phyloP scores from a whole-genome alignment of 2,329 filamentous ascomycete species.

The Diaporthe aspalathi region DNA sequence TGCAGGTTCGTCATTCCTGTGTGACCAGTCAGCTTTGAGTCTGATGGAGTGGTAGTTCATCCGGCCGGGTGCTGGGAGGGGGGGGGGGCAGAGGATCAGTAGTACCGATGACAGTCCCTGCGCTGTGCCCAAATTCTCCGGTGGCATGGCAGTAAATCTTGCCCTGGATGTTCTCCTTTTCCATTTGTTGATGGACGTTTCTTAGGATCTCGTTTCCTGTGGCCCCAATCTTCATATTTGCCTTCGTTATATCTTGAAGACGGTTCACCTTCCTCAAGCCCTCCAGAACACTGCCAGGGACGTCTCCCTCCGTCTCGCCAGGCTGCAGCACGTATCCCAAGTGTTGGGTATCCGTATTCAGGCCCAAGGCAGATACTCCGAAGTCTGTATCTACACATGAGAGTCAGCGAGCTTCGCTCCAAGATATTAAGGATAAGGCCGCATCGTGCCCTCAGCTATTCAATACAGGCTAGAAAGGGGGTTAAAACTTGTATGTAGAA shows the following conservation, averaged over 20 bases:
- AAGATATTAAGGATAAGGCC: too few species aligned
- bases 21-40: neutral
- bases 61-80: too few species aligned
- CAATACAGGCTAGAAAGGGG: too few species aligned
- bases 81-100: slow-evolving; percentile 32
- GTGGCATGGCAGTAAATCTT: slow-evolving; percentile 62
- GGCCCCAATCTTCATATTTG: slow-evolving; percentile 56
- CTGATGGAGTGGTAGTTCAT: neutral
- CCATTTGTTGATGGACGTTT: slow-evolving; percentile 54
- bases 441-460: too few species aligned
- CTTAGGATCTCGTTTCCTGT: slow-evolving; percentile 59
- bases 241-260: slow-evolving; percentile 59
- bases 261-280: slow-evolving; percentile 59
- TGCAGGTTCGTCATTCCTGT: slow-evolving; percentile 63
- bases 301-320: slow-evolving; percentile 53
- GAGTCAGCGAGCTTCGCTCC: too few species aligned
- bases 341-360: slow-evolving; percentile 64
- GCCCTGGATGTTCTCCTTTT: slow-evolving; percentile 56
- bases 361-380: slow-evolving; percentile 58
- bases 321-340: slow-evolving; percentile 60
- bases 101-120: slow-evolving; percentile 59
- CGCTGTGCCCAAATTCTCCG: slow-evolving; percentile 63
- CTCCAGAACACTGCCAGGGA: slow-evolving; percentile 55
- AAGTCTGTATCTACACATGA: slow-evolving; percentile 55
- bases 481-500: too few species aligned